phyloP scores from a whole-genome alignment of 352 stramenopile species.

The Pythium volutum region DNA sequence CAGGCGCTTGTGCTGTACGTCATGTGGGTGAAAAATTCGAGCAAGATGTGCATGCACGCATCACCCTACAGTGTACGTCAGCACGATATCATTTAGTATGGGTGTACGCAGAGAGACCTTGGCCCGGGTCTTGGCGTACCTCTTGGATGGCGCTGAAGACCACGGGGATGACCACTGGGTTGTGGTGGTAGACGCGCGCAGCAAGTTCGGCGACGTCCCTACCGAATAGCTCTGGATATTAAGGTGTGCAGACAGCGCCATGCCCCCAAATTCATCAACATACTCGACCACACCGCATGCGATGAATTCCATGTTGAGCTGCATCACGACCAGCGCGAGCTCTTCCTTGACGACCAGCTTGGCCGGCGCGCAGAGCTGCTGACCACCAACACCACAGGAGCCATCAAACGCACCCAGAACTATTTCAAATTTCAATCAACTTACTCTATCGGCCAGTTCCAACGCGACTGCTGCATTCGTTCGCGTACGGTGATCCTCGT shows the following conservation, averaged over 20 bases:
- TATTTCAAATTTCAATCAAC: not conserved
- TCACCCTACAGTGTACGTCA: conserved; percentile 15
- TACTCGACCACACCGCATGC: conserved; percentile 7
- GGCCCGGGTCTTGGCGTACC: conserved; percentile 11
- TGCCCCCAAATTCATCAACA: not conserved
- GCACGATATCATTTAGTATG: too few species aligned
- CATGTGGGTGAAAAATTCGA: conserved; percentile 22
- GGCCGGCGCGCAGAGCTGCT: conserved; percentile 14
- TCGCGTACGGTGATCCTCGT: too few species aligned
- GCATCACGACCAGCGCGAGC: conserved; percentile 13
- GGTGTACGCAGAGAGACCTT: too few species aligned
- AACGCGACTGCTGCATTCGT: not conserved
- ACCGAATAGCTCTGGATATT: not conserved
- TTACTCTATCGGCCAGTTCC: not conserved
- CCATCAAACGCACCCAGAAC: not conserved
- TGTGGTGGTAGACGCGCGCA: conserved; percentile 1
- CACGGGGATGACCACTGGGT: not conserved
- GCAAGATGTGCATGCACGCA: conserved; percentile 15
- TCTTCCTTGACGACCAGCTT: conserved; percentile 17
- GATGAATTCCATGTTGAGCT: conserved; percentile 19
- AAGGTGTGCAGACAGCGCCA: not conserved
- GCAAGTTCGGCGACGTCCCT: conserved; percentile 12
- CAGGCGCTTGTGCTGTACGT: conserved; percentile 5
- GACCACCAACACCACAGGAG: not conserved
- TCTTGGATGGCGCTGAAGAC: conserved; percentile 19